A percentile compares a stretch with the other conserved stretches of the same genome.
Conservation (phyloP, 2,329 filamentous ascomycete genomes). For the Claviceps spartinae region DNA sequence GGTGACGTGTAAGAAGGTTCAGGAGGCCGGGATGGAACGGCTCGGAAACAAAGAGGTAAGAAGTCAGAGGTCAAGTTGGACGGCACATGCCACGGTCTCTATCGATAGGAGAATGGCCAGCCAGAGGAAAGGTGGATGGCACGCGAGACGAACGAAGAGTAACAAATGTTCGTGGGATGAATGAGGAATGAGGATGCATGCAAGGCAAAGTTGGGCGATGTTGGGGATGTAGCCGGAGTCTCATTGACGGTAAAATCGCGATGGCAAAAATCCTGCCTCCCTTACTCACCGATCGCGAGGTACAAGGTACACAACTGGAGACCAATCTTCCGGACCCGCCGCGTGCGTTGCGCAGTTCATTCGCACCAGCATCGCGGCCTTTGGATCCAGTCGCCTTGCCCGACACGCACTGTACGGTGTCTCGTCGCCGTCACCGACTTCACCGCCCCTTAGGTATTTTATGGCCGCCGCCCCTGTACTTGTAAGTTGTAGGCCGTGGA, state of each 20-base stretch:
- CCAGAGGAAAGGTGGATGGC: background rate
- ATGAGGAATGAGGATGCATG: conserved; percentile 7
- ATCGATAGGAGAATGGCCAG: conserved; percentile 14
- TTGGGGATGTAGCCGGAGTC: too few relatives aligned
- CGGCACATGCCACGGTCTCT: conserved; percentile 20
- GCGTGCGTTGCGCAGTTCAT: too few relatives aligned
- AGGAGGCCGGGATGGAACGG: conserved; percentile 4
- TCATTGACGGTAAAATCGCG: conserved; percentile 2
- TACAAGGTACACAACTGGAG: background rate
- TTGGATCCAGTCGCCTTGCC: too few relatives aligned
- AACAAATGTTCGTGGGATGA: conserved; percentile 15
- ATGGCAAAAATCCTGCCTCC: conserved; percentile 2
- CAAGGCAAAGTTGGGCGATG: background rate
- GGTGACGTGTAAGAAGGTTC: conserved; percentile 5
- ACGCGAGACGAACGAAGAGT: conserved; percentile 19
- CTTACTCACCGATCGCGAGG: background rate
- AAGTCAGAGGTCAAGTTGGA: conserved; percentile 8
- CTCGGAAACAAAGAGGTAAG: conserved; percentile 8
- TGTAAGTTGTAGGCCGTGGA: too few relatives aligned
- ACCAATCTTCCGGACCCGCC: too few relatives aligned
- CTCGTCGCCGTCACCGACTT: too few relatives aligned
- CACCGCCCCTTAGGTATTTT: too few relatives aligned
- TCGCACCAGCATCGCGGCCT: too few relatives aligned
- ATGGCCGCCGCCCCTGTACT: too few relatives aligned
- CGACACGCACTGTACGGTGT: too few relatives aligned